These are phyloP conservation scores for Pseudonitzschia pungens DNA, from an alignment of 108 stramenopile genomes.

Conservation along the genomic window DNA sequence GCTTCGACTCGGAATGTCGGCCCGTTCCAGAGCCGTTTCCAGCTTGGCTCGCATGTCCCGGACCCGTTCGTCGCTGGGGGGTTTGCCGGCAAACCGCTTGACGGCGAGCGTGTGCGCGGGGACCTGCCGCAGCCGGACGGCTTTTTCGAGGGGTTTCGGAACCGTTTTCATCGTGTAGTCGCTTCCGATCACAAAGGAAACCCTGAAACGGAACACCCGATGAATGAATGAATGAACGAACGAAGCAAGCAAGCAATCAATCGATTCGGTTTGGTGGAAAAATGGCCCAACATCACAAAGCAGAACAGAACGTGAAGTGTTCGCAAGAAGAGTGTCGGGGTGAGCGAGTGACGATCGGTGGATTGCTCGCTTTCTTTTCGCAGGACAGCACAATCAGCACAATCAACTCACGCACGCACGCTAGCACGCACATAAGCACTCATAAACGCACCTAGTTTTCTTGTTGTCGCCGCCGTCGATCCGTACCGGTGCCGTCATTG, in stretches of 20 bases:
- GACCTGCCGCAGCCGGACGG: constrained; percentile 43
- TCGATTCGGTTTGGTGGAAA: too few species aligned
- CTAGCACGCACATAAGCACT: neutral
- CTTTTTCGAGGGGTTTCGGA: constrained; percentile 49
- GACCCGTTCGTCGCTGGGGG: constrained; percentile 56
- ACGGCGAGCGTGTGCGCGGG: constrained; percentile 57
- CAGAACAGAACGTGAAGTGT: too few species aligned
- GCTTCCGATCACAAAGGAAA: constrained; percentile 66
- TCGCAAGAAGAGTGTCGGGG: too few species aligned
- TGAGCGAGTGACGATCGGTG: too few species aligned
- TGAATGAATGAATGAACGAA: too few species aligned
- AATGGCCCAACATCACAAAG: too few species aligned
- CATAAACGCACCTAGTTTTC: constrained; percentile 4
- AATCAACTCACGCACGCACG: too few species aligned
- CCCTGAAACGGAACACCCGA: constrained; percentile 25
- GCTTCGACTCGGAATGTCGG: constrained; percentile 31
- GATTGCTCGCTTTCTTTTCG: too few species aligned
- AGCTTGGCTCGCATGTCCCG: constrained; percentile 34
- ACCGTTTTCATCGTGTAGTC: constrained; percentile 58
- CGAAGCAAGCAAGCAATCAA: too few species aligned
- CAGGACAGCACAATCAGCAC: too few species aligned
- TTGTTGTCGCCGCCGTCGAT: constrained; percentile 27
- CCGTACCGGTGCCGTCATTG: constrained; percentile 65
- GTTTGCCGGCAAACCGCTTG: constrained; percentile 53
- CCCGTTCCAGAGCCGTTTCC: constrained; percentile 35